These are phyloP conservation scores for Zopfia rhizophila DNA, from an alignment of 2,329 filamentous ascomycete genomes.

Conservation along the genomic window DNA sequence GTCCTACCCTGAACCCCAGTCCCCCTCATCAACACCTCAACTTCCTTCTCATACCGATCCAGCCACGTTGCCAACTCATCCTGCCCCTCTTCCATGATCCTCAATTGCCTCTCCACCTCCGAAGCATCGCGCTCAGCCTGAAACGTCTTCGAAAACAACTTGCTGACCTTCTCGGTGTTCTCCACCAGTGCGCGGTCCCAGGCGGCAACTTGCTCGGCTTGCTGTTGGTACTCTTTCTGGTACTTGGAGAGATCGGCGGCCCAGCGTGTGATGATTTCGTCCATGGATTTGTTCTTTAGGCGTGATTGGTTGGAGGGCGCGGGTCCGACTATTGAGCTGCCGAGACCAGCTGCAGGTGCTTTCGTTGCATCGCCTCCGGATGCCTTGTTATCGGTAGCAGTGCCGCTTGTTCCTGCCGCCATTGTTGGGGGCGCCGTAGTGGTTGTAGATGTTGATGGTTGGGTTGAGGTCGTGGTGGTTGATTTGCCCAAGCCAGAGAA, in stretches of 20 bases:
- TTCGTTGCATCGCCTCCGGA: slow-evolving; percentile 36
- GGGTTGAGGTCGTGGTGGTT: slow-evolving; percentile 21
- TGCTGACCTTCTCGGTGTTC: slow-evolving; percentile 94
- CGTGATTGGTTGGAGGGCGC: slow-evolving; percentile 83
- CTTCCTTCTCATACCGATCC: slow-evolving; percentile 89
- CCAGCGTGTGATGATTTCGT: slow-evolving; percentile 98
- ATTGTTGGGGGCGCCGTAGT: slow-evolving; percentile 22
- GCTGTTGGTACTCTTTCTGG: slow-evolving; percentile 93
- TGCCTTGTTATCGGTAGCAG: slow-evolving; percentile 26
- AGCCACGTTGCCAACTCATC: slow-evolving; percentile 89
- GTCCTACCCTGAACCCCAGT: slow-evolving; percentile 62
- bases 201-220: slow-evolving; percentile 84
- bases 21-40: slow-evolving; percentile 88
- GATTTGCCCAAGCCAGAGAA: slow-evolving; percentile 23
- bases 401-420: slow-evolving; percentile 27
- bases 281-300: slow-evolving; percentile 98
- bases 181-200: slow-evolving; percentile 95
- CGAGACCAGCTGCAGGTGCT: slow-evolving; percentile 62
- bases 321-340: slow-evolving; percentile 81
- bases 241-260: slow-evolving; percentile 95
- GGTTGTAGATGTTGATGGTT: slow-evolving; percentile 15
- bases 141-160: slow-evolving; percentile 89
- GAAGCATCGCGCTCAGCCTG: slow-evolving; percentile 93
- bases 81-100: slow-evolving; percentile 90
- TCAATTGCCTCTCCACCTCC: slow-evolving; percentile 92